phyloP scores from a whole-genome alignment of 192 early-diverging fungal genomes.

The Phycomyces nitens region DNA sequence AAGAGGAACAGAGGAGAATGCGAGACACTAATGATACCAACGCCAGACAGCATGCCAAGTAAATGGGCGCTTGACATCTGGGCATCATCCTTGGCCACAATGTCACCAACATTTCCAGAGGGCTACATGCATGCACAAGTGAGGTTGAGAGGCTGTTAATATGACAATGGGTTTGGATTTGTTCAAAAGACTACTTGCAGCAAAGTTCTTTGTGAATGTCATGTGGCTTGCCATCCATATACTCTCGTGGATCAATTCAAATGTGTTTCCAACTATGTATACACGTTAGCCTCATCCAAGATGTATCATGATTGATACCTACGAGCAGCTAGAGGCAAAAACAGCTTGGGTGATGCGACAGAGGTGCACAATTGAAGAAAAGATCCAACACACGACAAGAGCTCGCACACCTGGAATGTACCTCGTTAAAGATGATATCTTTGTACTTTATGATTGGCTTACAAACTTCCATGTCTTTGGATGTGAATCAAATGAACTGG shows the following conservation, averaged over 20 bases:
- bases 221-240: slow-evolving; percentile 69
- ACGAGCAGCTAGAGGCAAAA: slow-evolving; percentile 54
- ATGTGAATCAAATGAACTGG: slow-evolving; percentile 65
- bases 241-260: slow-evolving; percentile 60
- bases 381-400: slow-evolving; percentile 52
- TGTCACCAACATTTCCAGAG: slow-evolving; percentile 68
- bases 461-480: slow-evolving; percentile 73
- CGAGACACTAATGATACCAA: slow-evolving; percentile 51
- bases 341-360: slow-evolving; percentile 43
- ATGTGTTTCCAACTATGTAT: slow-evolving; percentile 46
- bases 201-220: slow-evolving; percentile 68
- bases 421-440: not conserved
- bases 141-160: not conserved
- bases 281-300: not conserved
- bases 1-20: slow-evolving; percentile 57
- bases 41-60: slow-evolving; percentile 55
- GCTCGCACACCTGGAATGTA: slow-evolving; percentile 46
- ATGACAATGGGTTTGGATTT: not conserved
- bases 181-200: slow-evolving; percentile 30
- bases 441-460: slow-evolving; percentile 1
- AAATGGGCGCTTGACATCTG: slow-evolving; percentile 68
- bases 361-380: slow-evolving; percentile 57
- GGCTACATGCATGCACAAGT: slow-evolving; percentile 23
- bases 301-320: not conserved
- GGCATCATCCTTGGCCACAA: slow-evolving; percentile 70